Evolutionary conservation across 257 asterid genomes (phyloP).

Genomic region (Lycium ferocissimum): DNA sequence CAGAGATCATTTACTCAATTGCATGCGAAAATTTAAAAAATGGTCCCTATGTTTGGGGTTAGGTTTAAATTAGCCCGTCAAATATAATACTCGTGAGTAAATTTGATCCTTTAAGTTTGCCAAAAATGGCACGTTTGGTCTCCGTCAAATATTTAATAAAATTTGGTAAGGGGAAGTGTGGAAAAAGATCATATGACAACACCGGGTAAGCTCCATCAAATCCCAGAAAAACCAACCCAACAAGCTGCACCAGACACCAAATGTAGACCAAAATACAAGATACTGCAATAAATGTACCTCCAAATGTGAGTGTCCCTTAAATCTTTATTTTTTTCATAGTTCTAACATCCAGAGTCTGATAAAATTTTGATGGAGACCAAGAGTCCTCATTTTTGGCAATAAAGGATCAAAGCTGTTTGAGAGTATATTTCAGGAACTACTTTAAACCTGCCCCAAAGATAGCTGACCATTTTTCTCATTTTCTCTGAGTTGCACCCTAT

Average conservation of each 20-base stretch:
- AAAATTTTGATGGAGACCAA: background rate
- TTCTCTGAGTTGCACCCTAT: background rate
- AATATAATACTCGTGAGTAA: background rate
- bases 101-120: background rate
- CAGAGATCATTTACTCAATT: background rate
- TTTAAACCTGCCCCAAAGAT: background rate
- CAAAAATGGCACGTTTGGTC: background rate
- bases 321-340: background rate
- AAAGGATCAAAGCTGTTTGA: background rate
- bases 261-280: background rate
- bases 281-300: background rate
- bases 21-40: background rate
- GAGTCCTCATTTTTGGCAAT: background rate
- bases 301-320: background rate
- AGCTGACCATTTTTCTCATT: background rate
- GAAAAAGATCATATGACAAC: background rate
- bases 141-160: background rate
- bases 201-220: background rate
- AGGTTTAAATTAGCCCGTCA: constrained; percentile 1
- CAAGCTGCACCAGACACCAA: background rate
- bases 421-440: background rate
- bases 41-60: background rate
- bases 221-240: background rate
- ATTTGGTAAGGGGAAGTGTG: background rate
- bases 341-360: background rate